Evolutionary conservation across 306 rosid genomes (phyloP), one percentile per base, ranked within the genome.

Genomic region (Cercis canadensis): DNA sequence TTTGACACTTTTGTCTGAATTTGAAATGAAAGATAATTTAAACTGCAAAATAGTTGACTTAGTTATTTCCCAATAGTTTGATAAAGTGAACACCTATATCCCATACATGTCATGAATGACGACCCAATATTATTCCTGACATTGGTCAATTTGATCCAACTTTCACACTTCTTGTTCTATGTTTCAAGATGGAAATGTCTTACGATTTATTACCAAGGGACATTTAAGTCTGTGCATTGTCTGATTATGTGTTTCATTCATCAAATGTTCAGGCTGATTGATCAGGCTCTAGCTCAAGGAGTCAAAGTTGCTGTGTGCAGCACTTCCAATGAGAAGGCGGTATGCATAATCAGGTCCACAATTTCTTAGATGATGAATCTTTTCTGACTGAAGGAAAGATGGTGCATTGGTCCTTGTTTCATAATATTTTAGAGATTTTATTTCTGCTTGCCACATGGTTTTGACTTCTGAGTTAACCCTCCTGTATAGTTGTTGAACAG

Each of bases 271-370:
- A 94, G 99, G 92, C 75, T 94, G 77, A 79, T 94, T 56, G 97
- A 94, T 72, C 99, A 94, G 78, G 99, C 99, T 76, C 80, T 94
- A 32, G 13, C 76, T 76, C 89, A 79, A 74, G 99, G 96, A 80
- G 95, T 89, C 77, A 88, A 90, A 57, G 99, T 94, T 59, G 99
- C 99, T 13, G 97, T 94, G 53, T 94, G 99, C 78, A 94, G 99
- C 81, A 91, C 99, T 76, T 94, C 99, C 33, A 94, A 94, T 75
- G 99, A 94, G 90, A 94, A 94, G 88, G 97, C 97, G 99, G 97
- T 94, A 94, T 81, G 92, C 88, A 80, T 29, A 67, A 86, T 77
- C 81, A 69, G 80, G 80, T 84, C 74, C 78, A 65, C 69, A 79
- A 56, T 67, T 81, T 63, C 66, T 80, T 49, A 59, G 50, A 52